These are phyloP conservation scores for Coniochaeta pulveracea DNA, from an alignment of 2,329 filamentous ascomycete species.

Conservation along the genomic window DNA sequence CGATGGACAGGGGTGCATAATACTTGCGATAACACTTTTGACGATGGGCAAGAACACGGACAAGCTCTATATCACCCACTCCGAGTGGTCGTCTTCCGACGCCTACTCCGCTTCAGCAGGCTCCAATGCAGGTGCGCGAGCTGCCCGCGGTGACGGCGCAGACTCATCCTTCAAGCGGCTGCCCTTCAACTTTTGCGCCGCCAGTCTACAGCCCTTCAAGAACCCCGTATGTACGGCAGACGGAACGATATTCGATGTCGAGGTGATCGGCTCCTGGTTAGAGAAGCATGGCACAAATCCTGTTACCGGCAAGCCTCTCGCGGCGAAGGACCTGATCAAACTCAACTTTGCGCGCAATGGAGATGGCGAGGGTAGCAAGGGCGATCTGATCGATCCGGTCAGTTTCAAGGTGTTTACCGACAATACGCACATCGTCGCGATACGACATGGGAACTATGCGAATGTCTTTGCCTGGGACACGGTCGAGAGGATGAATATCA, in stretches of 20 bases:
- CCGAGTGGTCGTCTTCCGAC: slow-evolving; percentile 90
- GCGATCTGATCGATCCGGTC: slow-evolving; percentile 88
- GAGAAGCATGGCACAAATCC: slow-evolving; percentile 91
- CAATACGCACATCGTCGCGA: slow-evolving; percentile 90
- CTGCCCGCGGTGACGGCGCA: slow-evolving; percentile 31
- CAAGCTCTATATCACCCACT: slow-evolving; percentile 76
- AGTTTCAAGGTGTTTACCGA: slow-evolving; percentile 97
- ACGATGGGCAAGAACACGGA: slow-evolving; percentile 42
- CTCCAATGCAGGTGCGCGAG: slow-evolving; percentile 51
- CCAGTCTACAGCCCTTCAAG: slow-evolving; percentile 88
- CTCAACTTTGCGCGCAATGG: slow-evolving; percentile 89
- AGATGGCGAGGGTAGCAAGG: slow-evolving; percentile 35
- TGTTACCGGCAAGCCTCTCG: slow-evolving; percentile 68
- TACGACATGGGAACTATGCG: slow-evolving; percentile 68
- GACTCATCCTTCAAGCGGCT: slow-evolving; percentile 59
- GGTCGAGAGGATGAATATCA: slow-evolving; percentile 88
- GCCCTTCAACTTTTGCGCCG: slow-evolving; percentile 96
- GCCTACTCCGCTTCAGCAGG: slow-evolving; percentile 75
- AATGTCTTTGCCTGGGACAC: slow-evolving; percentile 98
- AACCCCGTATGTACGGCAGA: slow-evolving; percentile 84
- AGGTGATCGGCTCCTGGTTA: slow-evolving; percentile 88
- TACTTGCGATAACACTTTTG: slow-evolving; percentile 1
- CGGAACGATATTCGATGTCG: slow-evolving; percentile 89
- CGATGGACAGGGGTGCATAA: background rate
- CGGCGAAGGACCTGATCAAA: slow-evolving; percentile 75